Evolutionary conservation across 2,329 filamentous ascomycete species (phyloP), one percentile per base, ranked within the genome.

Genomic region (Diplodia sapinea): DNA sequence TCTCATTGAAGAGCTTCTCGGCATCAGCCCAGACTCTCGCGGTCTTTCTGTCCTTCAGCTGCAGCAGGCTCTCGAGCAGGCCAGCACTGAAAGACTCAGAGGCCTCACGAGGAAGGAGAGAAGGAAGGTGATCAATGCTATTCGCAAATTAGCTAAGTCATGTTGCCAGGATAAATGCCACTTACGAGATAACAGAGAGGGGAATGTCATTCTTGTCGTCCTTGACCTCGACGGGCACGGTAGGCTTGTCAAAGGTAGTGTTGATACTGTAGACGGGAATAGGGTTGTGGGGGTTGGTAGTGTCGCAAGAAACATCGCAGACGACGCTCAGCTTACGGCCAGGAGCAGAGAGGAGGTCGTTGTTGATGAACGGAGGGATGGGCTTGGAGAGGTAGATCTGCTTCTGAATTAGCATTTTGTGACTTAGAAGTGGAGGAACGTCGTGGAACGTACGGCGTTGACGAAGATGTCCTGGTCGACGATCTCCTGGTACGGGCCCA

Each of bases 241-340:
- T 97, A n/a, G 94, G 94, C 76, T 91, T 88, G 76, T 89, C 87
- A 77, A 97, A 97, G 26, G 93, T 95, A 57, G 91, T 97, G 79
- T 92, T 91, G 76, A 91, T 88, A 72, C 85, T 85, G 83, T 96
- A 97, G 76, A 97, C 89, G 29, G 93, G 93, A 66, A 94, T 87
- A 4, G 86, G 86, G 79, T 91, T 91, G 81, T 90, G 84, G 2
- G 88, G 87, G 72, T 90, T 92, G 40, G 87, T 92, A 56, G 89
- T 90, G 79, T 93, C 91, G 77, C 89, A 91, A 49, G 74, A 77
- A 64, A 80, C 79, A 66, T 80, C 79, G 72, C 79, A 80, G 31
- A 80, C 87, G 54, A 96, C 91, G 66, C 87, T 88, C 65, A 97
- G 86, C 75, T 89, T 90, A 77, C 94, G 89, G 73, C 85, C 85